Evolutionary conservation across 1,284 basidiomycete species (phyloP).

Genomic region (Cutaneotrichosporon sp.): DNA sequence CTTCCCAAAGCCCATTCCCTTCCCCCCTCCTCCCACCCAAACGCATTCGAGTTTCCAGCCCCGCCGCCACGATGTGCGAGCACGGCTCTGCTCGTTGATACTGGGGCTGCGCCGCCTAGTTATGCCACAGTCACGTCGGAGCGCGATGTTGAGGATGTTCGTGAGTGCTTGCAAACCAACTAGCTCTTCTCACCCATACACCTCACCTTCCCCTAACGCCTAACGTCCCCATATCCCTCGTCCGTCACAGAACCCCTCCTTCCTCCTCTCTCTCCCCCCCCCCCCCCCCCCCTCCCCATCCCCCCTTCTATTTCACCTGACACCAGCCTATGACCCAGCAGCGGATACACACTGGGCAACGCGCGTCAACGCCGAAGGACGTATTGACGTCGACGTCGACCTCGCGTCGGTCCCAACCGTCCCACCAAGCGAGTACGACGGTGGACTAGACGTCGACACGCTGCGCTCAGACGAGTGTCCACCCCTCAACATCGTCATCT

Average conservation of each 20-base stretch:
- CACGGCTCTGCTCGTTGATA: neutral
- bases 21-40: neutral
- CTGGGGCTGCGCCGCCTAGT: neutral
- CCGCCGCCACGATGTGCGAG: neutral
- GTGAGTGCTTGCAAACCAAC: neutral
- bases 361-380: slow-evolving; percentile 1
- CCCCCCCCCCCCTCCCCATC: neutral
- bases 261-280: neutral
- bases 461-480: slow-evolving; percentile 27
- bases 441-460: neutral
- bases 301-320: neutral
- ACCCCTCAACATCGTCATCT: slow-evolving; percentile 63
- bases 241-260: too few species aligned
- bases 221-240: too few species aligned
- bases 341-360: slow-evolving; percentile 5
- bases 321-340: neutral
- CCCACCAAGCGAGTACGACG: neutral
- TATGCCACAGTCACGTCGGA: neutral
- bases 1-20: too few species aligned
- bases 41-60: neutral
- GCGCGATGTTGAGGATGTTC: neutral
- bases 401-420: neutral
- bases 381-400: slow-evolving; percentile 11
- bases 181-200: too few species aligned
- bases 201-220: too few species aligned